Base-by-base conservation (phyloP, 345 rosid genomes). In the Jatropha curcas region DNA sequence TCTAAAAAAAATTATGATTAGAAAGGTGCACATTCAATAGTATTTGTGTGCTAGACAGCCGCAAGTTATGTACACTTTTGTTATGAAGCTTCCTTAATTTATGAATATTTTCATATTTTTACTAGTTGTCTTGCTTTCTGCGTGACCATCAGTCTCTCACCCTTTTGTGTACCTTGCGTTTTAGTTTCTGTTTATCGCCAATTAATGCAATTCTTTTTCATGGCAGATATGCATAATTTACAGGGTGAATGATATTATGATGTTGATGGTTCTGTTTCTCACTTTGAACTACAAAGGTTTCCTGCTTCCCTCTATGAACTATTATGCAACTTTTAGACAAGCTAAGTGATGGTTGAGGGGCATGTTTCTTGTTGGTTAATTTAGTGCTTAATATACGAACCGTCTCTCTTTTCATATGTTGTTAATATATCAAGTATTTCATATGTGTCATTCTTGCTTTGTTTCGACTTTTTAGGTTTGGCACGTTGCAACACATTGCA, bases 61-160 rank as follows among this genome's bases (percentile, higher is more conserved):
- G 30, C 68, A 73, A 33, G 71, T 19, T 25, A 10, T 76, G 80
- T 80, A 68, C 72, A 50, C 77, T 75, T 78, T 56, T 82, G 74
- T 73, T 69, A 24, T 31, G 72, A 51, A 73, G 59, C 50, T 67
- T 77, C 66, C 46, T 52, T 60, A 68, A 59, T 75, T 75, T 62
- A 77, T 67, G 65, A 53, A 71, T 45, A 43, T 55, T 24, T 70
- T 61, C 27, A 43, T 60, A 11, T 60, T 24, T 43, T 24, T 56
- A 28, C 2, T 64, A 34, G 1, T 64, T 57, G 57, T 59, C 24
- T 8, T 41, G 14, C 30, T 63, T 65, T 27, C 27, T 31, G 24
- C 39, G n/a, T 19, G 11, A 1, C 28, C 41, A 22, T 34, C 4
- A 20, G 7, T 20, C 10, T 59, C 17, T 58, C n/a, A n/a, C n/a